Base-by-base conservation (phyloP, 2,329 filamentous ascomycete species). In the Celoporthe dispersa region DNA sequence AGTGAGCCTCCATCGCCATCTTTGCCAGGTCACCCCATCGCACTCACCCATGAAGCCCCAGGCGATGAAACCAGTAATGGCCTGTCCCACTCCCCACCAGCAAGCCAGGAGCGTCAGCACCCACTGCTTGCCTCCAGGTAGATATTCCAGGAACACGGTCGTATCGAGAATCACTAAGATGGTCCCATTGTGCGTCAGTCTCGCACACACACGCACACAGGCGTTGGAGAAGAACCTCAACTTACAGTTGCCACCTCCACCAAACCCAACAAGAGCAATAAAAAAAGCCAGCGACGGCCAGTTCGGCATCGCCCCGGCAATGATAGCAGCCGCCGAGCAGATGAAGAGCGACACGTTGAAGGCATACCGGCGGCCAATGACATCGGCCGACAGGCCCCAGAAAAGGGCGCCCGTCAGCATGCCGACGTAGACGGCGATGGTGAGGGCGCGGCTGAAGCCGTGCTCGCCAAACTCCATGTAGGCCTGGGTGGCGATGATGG, bases 271-370 rank as follows among this genome's bases (percentile, higher is more conserved):
- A 59, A 92, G 77, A 16, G 85, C 86, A 39, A 91, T 84, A 75
- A 92, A 92, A 31, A 91, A 78, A 0, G 87, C 89, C 16, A 93
- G 82, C 0, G 87, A 85, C 1, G 85, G 80, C 89, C 90, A 94
- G 72, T 84, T 91, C 1, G 91, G 91, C 70, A 88, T 85, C 1
- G 87, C 88, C 4, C 91, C 92, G 0, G 90, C 91, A 0, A 91
- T 80, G 67, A 92, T 87, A 39, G 85, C 86, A 64, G 61, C 64
- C 14, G 88, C 77, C 4, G 87, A 86, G 75, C 86, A 90, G 69
- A 92, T 82, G 74, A 92, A 84, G 14, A 92, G 81, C 2, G 88
- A 89, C 31, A 87, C 80, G 75, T 92, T 92, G 81, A 93, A 93
- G 6, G 91, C 90, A 73, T 87, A 88, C 72, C 87, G 86, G 59